Percentiles rank a stretch among this genome's conserved stretches.
Conservation (phyloP, 495 filamentous ascomycete species). For the Pseudoneurospora amorphoporcata region DNA sequence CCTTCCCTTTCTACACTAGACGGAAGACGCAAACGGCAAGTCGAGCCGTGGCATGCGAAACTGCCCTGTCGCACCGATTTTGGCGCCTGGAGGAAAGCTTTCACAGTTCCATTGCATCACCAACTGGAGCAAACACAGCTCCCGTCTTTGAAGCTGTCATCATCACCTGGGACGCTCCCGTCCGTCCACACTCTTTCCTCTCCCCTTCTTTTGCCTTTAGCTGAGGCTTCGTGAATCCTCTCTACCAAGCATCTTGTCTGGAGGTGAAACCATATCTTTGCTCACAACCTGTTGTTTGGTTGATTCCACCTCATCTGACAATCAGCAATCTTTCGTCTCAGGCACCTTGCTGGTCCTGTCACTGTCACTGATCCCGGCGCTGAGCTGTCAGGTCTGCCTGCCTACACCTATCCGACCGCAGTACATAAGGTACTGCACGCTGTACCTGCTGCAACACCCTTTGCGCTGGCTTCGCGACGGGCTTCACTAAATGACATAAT, state of each 20-base stretch:
- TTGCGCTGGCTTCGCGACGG: neutral
- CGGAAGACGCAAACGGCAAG: neutral
- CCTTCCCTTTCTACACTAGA: neutral
- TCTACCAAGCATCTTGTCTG: neutral
- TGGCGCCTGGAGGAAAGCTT: neutral
- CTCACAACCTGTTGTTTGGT: neutral
- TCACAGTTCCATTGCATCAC: neutral
- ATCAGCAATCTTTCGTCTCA: neutral
- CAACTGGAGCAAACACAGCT: neutral
- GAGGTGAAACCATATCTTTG: neutral
- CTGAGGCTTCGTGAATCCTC: neutral
- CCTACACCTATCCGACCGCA: neutral
- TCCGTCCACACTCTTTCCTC: neutral
- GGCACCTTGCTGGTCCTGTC: neutral
- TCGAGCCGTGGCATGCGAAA: neutral
- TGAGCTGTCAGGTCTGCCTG: neutral
- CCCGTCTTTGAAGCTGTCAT: neutral
- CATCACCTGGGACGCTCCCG: neutral
- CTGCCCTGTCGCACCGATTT: constrained; percentile 1
- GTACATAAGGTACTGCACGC: too few relatives aligned
- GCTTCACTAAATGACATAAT: neutral
- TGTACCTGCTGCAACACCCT: neutral
- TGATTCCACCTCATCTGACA: neutral
- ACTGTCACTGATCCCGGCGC: neutral
- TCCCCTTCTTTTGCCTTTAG: neutral